Percentiles rank a stretch among this genome's conserved stretches.
Conservation (phyloP, 1,284 basidiomycete genomes). For the Paramarasmius palmivorus region DNA sequence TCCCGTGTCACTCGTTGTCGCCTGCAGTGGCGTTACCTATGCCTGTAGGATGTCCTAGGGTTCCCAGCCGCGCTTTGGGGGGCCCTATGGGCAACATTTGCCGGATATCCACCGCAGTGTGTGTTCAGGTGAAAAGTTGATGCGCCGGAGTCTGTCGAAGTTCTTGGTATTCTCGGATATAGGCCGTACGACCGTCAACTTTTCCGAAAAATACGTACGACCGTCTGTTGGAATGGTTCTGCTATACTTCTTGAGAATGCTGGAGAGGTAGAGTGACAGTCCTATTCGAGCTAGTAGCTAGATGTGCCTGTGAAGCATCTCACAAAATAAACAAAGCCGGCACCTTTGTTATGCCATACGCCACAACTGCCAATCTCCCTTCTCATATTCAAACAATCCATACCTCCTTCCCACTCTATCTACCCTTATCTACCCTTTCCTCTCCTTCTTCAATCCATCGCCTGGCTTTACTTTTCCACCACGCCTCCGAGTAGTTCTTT, state of each 20-base stretch:
- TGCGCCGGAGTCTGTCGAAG: no score
- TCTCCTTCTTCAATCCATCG: constrained; percentile 78
- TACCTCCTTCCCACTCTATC: constrained; percentile 76
- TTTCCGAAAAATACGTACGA: constrained; percentile 10
- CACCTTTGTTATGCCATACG: constrained; percentile 86
- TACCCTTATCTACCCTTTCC: constrained; percentile 64
- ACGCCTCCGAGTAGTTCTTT: constrained; percentile 23
- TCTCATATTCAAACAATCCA: constrained; percentile 74
- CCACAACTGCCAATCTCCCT: constrained; percentile 52
- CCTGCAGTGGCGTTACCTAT: no score
- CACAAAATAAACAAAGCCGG: constrained; percentile 14
- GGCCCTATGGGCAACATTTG: no score
- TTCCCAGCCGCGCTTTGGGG: no score
- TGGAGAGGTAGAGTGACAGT: constrained; percentile 72
- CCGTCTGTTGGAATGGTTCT: constrained; percentile 46
- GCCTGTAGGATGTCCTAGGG: no score
- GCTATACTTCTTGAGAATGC: constrained; percentile 68
- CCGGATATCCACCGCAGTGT: no score
- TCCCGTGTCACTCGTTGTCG: no score
- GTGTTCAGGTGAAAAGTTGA: no score
- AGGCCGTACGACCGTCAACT: no score
- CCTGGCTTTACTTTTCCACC: constrained; percentile 40
- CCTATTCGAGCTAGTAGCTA: constrained; percentile 76
- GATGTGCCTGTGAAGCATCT: constrained; percentile 58
- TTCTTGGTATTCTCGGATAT: no score